Evolutionary conservation across 371 early-diverging fungal genomes (phyloP).

Genomic region (Coemansia sp.): DNA sequence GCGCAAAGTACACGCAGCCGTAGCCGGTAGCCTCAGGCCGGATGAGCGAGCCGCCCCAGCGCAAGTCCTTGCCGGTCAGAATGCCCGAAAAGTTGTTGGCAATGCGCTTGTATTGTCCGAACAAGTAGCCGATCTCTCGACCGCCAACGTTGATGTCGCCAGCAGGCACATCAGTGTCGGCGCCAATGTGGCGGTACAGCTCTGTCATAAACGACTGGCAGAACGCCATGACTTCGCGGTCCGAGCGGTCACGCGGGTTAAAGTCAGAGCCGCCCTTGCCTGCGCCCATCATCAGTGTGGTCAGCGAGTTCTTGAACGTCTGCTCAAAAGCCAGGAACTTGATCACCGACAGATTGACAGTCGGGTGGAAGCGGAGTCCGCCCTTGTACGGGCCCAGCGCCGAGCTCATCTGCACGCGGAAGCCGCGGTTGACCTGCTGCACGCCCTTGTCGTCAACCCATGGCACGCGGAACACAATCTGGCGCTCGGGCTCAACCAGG

Average conservation of each 20-base stretch:
- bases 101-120: conserved; percentile 56
- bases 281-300: conserved; percentile 56
- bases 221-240: conserved; percentile 55
- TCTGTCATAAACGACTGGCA: conserved; percentile 56
- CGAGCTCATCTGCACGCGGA: conserved; percentile 57
- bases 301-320: conserved; percentile 57
- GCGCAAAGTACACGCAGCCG: conserved; percentile 57
- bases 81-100: conserved; percentile 53
- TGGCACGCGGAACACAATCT: conserved; percentile 54
- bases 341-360: conserved; percentile 54
- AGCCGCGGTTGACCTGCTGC: conserved; percentile 54
- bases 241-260: conserved; percentile 53
- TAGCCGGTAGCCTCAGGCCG: conserved; percentile 57
- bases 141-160: conserved; percentile 56
- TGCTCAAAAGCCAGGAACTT: conserved; percentile 57
- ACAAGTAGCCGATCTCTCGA: conserved; percentile 55
- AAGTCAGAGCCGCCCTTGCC: conserved; percentile 56
- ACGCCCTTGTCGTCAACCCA: conserved; percentile 55
- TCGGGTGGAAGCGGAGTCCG: conserved; percentile 56
- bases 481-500: conserved; percentile 54
- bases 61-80: conserved; percentile 54
- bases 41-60: conserved; percentile 56
- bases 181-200: conserved; percentile 55
- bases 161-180: conserved; percentile 55
- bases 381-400: conserved; percentile 58